A percentile compares a stretch with the other conserved stretches of the same genome.
Conservation (phyloP, 1,139 yeast genomes). For the Suhomyces anneliseae region DNA sequence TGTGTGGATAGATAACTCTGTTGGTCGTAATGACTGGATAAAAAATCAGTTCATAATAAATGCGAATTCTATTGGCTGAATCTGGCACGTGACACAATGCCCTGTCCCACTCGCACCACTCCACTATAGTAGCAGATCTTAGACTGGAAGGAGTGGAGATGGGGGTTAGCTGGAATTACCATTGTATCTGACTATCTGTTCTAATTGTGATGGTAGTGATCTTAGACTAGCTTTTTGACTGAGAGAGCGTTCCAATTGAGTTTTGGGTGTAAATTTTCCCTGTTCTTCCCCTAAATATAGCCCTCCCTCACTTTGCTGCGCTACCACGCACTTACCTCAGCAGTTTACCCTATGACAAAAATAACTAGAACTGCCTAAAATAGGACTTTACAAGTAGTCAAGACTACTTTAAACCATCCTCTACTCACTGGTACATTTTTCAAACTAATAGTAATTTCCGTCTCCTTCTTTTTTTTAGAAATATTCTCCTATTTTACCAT, state of each 20-base stretch:
- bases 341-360: background rate
- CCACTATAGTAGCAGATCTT: background rate
- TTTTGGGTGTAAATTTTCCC: no score
- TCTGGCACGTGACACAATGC: background rate
- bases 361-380: no score
- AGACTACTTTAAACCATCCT: no score
- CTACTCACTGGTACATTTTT: no score
- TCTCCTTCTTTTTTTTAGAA: no score
- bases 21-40: slow-evolving; percentile 1
- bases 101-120: background rate
- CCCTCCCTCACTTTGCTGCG: background rate
- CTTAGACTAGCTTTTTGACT: background rate
- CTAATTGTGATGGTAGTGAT: background rate
- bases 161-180: no score
- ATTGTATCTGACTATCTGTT: no score
- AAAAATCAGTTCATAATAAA: slow-evolving; percentile 9
- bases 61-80: slow-evolving; percentile 8
- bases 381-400: no score
- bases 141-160: background rate
- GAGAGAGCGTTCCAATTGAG: no score
- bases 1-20: slow-evolving; percentile 2
- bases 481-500: no score
- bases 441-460: no score
- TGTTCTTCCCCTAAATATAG: no score
- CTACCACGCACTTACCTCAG: background rate